phyloP scores from a whole-genome alignment of 208 protist genomes.

The Vickermania ingenoplastis region DNA sequence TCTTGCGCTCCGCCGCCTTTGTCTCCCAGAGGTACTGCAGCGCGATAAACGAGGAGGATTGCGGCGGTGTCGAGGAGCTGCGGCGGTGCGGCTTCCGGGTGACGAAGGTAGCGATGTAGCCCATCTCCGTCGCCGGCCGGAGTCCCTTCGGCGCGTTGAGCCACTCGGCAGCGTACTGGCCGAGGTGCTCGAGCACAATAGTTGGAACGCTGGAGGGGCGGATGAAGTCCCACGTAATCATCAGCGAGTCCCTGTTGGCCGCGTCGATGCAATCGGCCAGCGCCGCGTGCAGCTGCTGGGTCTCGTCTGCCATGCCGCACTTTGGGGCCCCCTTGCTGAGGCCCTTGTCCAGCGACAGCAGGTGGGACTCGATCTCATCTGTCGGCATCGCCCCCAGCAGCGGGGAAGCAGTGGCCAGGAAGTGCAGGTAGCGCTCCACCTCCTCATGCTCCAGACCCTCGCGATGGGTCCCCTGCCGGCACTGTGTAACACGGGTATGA shows the following conservation, averaged over 20 bases:
- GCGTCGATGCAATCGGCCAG: constrained; percentile 7
- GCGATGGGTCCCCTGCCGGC: neutral
- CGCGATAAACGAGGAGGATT: neutral
- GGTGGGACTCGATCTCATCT: neutral
- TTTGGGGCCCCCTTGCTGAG: neutral
- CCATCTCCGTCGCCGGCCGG: neutral
- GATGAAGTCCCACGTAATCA: constrained; percentile 44
- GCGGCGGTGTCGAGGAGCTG: neutral
- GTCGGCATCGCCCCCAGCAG: neutral
- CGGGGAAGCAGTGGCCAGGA: neutral
- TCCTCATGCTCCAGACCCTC: neutral
- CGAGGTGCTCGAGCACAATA: constrained; percentile 9
- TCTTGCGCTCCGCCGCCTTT: neutral
- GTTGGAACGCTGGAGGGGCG: constrained; percentile 13
- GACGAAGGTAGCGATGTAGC: neutral
- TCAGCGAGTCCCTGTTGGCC: constrained; percentile 19
- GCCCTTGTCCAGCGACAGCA: neutral
- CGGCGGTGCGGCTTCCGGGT: neutral
- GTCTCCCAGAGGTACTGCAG: neutral
- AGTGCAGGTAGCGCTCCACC: neutral
- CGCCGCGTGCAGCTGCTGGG: constrained; percentile 10
- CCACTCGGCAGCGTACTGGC: constrained; percentile 1
- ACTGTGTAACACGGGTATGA: neutral
- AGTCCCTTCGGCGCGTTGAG: neutral
- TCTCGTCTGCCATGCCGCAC: constrained; percentile 4